Evolutionary conservation across 2,329 filamentous ascomycete genomes (phyloP), one percentile per base, ranked within the genome.

Genomic region (Monosporascus sp.): DNA sequence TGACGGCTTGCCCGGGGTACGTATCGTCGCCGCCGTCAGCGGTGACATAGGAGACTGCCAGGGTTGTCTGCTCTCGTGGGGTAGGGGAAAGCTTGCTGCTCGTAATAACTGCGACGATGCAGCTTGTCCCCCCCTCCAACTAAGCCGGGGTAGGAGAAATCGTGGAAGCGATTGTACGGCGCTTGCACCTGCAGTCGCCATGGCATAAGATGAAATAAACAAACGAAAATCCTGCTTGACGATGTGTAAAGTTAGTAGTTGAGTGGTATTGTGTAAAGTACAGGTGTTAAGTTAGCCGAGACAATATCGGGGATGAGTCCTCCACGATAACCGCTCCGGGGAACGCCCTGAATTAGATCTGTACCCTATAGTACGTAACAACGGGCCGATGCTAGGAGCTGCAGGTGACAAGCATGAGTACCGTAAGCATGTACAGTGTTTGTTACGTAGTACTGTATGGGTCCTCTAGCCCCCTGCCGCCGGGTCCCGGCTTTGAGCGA

Each of bases 61-160:
- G 53, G 57, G 38, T 46, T 52, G 57, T 46, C 54, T 57, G 43
- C 47, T 54, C 37, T 58, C 54, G 54, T 62, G 50, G 60, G 66
- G 45, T 58, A 61, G 52, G 61, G 61, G 31, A 35, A 35, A 11
- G 31, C 31, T 49, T 51, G 60, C 54, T 57, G 68, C 60, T 66
- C 64, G 58, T 53, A 70, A 51, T 27, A 63, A 53, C 40, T 62
- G 58, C 5, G 68, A 62, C 24, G 67, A 52, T 26, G 66, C 62
- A 2, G 60, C 58, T 38, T 70, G 64, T 24, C 65, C 66, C 47
- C 43, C 43, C 5, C 63, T 69, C 80, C 80, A 83, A 70, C 80
- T 84, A 20, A 83, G 69, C 22, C 76, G 74, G 3, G 80, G 80
- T 17, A 82, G 75, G 14, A 83, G 70, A 56, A 82, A 83, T 31